These are phyloP conservation scores for Dactylellina leptospora DNA, from an alignment of 2,329 filamentous ascomycete species.

Conservation along the genomic window DNA sequence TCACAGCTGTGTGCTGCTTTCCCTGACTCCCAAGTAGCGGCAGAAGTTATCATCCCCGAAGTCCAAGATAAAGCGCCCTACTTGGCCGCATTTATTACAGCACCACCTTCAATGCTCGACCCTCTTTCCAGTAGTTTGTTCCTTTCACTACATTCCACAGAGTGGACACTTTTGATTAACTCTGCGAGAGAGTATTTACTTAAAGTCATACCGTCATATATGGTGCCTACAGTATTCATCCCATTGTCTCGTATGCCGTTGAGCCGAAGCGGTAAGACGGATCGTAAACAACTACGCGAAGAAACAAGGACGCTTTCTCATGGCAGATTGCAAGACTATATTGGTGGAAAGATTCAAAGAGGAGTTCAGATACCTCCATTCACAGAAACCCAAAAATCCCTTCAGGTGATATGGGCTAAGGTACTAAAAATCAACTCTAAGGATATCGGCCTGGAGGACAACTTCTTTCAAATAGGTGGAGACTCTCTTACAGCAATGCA, in stretches of 20 bases:
- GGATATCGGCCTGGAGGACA: constrained; percentile 55
- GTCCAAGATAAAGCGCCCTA: too few species aligned
- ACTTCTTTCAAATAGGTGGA: constrained; percentile 58
- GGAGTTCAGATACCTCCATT: neutral
- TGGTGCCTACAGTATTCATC: neutral
- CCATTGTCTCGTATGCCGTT: neutral
- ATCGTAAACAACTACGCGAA: neutral
- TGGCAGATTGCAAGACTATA: neutral
- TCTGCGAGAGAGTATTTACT: too few species aligned
- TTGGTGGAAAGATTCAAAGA: neutral
- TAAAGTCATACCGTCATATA: too few species aligned
- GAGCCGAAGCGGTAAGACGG: neutral
- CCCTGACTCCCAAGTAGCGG: too few species aligned
- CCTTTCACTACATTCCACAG: too few species aligned
- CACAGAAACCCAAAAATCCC: neutral
- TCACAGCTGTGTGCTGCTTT: too few species aligned
- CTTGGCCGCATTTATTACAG: too few species aligned
- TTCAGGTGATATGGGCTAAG: constrained; percentile 23
- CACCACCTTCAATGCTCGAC: too few species aligned
- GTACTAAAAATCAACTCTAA: constrained; percentile 15
- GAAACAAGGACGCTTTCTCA: neutral
- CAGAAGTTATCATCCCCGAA: too few species aligned
- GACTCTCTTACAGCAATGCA: constrained; percentile 57
- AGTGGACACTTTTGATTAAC: too few species aligned
- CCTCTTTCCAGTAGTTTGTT: too few species aligned